Evolutionary conservation across 371 early-diverging fungal genomes (phyloP), one percentile per base, ranked within the genome.

Genomic region (Mucor mucedo): DNA sequence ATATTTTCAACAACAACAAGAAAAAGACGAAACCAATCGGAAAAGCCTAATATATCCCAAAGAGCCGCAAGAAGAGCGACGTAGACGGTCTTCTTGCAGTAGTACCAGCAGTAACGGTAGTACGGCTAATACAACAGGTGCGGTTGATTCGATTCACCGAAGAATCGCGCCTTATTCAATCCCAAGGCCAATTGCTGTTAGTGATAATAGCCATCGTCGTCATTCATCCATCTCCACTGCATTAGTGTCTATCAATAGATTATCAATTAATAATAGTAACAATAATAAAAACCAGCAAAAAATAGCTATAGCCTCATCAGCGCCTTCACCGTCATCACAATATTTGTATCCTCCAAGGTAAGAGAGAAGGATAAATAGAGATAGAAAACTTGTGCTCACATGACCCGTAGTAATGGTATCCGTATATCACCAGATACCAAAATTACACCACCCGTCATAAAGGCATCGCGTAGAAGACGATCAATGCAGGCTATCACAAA

Each of bases 401-500:
- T 47, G 47, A 47, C 47, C 21, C 6, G 5, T 47, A n/a, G 5
- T 45, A 45, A 16, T 50, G 11, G 32, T 13, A 50, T 10, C 28
- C 32, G 32, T 39, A 16, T 9, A 52, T 52, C 41, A 41, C 9
- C 40, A 42, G 56, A 30, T 57, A 61, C 4, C 30, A 58, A 32
- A 44, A 60, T 28, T 40, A 38, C 11, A 10, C 42, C 33, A 27
- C 52, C 55, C 30, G 33, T 52, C 45, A 62, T 53, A 11, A 53
- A 52, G 40, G 21, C 32, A 16, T 62, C 66, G 21, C 66, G 66
- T 21, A 52, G 70, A 53, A 57, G 62, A 55, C 56, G 65, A 53
- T 70, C 70, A 21, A 65, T 70, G 58, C 70, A 70, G 35, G 70
- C 65, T 14, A 58, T 70, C 11, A 70, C 65, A 14, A 70, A 65